Base-by-base conservation (phyloP, 441 rosid genomes). In the Dalechampia spathulata region DNA sequence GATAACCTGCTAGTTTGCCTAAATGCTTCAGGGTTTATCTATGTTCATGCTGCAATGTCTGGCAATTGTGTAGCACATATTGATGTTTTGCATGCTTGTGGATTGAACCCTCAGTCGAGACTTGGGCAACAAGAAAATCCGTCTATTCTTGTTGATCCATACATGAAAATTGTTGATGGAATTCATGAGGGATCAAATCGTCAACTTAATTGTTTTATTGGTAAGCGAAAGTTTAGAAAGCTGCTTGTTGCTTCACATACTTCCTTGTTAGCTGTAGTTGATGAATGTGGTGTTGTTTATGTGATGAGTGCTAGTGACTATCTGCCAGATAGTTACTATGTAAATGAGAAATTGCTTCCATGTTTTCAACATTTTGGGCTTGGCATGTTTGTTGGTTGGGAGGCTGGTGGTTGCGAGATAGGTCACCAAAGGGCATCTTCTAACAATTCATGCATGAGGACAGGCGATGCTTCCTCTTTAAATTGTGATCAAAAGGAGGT, bases 1-100 rank as follows among this genome's bases (percentile, higher is more conserved):
- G 86, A 85, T 72, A 77, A 77, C 55, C 82, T 83, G 73, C 93
- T 90, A 71, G 80, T 87, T 76, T 93, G 97, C 73, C 88, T 93
- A 55, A 77, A 80, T 72, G 61, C 78, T 64, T 71, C 79, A 43
- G 99, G 99, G 55, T 60, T 73, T 48, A 54, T 90, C 45, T 79
- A 68, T 70, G 77, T 87, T 57, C 84, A 83, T 73, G 78, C 64
- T 66, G 75, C 79, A 41, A 63, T 64, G 38, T 82, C 97, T 61
- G 99, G 96, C 27, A 70, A 82, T 71, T 73, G 61, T 72, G 77
- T 90, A 64, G 67, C 81, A 39, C 80, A 71, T 68, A 61, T 73
- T 63, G 83, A 93, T 81, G 69, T 87, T 65, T 61, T 75, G 55
- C 70, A 68, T 69, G 68, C 77, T 48, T 79, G 80, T 63, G 82